Conservation (phyloP, 177 flowering plant genomes). For the Vitis hybrid region DNA sequence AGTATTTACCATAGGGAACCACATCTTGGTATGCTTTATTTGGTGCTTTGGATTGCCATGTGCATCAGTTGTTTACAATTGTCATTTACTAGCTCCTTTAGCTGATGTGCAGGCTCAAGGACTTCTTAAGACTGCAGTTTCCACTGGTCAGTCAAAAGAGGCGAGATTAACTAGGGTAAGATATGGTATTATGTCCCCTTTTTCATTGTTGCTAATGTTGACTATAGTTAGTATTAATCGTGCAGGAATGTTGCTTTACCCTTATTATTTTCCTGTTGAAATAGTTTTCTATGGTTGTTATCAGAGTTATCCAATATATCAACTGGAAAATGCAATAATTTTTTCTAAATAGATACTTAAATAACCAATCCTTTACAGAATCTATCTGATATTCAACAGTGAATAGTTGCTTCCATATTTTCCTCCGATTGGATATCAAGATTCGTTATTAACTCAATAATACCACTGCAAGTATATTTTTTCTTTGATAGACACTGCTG, state of each 20-base stretch:
- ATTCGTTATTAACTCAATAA: background rate
- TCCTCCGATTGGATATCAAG: background rate
- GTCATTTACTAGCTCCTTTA: conserved; percentile 34
- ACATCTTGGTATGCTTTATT: conserved; percentile 1
- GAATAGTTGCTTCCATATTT: background rate
- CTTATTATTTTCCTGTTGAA: conserved; percentile 6
- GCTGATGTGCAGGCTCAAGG: conserved; percentile 85
- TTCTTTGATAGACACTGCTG: too few relatives aligned
- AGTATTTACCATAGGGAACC: conserved; percentile 10
- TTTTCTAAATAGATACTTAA: background rate
- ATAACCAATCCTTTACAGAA: background rate
- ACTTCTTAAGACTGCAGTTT: conserved; percentile 70
- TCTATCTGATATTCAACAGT: background rate
- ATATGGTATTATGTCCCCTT: background rate
- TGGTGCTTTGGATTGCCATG: background rate
- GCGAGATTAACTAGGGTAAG: conserved; percentile 98
- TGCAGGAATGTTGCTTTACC: background rate
- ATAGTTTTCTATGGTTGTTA: background rate
- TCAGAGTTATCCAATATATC: background rate
- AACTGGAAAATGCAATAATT: background rate
- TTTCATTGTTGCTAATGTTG: background rate
- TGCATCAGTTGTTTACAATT: conserved; percentile 7
- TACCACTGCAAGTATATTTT: background rate
- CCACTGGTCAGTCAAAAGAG: conserved; percentile 95
- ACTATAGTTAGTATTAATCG: background rate